These are phyloP conservation scores for Leishmania tropica DNA, from an alignment of 208 protist species.

Conservation along the genomic window DNA sequence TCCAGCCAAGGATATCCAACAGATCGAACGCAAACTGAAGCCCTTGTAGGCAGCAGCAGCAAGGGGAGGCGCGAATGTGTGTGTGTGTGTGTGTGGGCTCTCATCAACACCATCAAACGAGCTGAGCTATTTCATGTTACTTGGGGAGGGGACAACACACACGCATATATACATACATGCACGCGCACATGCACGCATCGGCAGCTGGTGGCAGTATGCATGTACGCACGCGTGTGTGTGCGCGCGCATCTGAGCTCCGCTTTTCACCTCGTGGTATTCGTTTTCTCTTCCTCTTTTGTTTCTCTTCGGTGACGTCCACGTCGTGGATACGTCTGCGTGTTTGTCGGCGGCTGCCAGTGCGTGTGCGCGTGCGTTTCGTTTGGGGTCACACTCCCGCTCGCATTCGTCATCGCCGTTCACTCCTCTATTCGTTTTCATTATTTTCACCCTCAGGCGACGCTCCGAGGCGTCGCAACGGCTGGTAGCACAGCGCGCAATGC, in stretches of 20 bases:
- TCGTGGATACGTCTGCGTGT: background rate
- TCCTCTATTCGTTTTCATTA: background rate
- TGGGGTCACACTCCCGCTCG: background rate
- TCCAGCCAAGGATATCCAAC: constrained; percentile 44
- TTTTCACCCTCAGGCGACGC: background rate
- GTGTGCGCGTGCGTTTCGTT: background rate
- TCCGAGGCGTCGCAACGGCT: background rate
- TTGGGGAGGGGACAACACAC: background rate
- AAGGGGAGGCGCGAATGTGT: background rate
- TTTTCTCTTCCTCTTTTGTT: background rate
- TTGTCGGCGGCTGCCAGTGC: background rate
- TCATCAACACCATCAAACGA: background rate
- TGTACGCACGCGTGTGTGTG: background rate
- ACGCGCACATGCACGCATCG: background rate
- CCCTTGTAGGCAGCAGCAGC: constrained; percentile 20
- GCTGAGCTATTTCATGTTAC: background rate
- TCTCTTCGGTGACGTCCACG: background rate
- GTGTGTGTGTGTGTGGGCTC: background rate
- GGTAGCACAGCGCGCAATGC: background rate
- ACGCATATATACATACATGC: background rate
- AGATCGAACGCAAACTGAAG: constrained; percentile 61
- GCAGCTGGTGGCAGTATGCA: background rate
- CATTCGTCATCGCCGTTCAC: background rate
- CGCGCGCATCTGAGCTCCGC: background rate
- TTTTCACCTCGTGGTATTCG: background rate